phyloP scores from a whole-genome alignment of 73 alveolate genomes.

The Paramecium pentaurelia region DNA sequence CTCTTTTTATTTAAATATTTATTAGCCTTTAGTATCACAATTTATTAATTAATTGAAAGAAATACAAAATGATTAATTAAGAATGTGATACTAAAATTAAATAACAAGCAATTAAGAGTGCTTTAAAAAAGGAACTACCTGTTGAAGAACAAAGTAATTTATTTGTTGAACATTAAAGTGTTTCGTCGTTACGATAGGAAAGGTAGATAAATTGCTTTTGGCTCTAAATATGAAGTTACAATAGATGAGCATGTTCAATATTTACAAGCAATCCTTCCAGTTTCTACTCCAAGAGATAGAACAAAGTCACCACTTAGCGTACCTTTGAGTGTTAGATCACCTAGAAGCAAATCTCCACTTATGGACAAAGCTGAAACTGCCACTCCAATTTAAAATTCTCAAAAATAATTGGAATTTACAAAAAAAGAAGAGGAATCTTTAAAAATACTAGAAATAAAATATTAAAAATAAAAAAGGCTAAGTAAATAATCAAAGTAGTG shows the following conservation, averaged over 20 bases:
- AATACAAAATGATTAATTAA: background rate
- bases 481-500: background rate
- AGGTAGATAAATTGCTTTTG: background rate
- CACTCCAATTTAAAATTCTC: background rate
- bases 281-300: background rate
- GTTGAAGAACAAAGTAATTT: background rate
- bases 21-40: background rate
- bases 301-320: background rate
- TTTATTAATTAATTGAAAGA: background rate
- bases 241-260: background rate
- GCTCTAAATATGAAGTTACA: constrained; percentile 9
- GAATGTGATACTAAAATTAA: background rate
- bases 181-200: constrained; percentile 2
- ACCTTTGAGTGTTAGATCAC: background rate
- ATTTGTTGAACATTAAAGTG: background rate
- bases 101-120: background rate
- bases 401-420: background rate
- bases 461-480: background rate
- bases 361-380: constrained; percentile 12
- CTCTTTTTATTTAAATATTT: background rate
- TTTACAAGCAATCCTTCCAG: background rate
- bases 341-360: background rate
- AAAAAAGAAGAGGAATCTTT: background rate
- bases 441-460: background rate
- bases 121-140: background rate